Conservation (phyloP, 1,284 basidiomycete species). For the Puccinia hordei region DNA sequence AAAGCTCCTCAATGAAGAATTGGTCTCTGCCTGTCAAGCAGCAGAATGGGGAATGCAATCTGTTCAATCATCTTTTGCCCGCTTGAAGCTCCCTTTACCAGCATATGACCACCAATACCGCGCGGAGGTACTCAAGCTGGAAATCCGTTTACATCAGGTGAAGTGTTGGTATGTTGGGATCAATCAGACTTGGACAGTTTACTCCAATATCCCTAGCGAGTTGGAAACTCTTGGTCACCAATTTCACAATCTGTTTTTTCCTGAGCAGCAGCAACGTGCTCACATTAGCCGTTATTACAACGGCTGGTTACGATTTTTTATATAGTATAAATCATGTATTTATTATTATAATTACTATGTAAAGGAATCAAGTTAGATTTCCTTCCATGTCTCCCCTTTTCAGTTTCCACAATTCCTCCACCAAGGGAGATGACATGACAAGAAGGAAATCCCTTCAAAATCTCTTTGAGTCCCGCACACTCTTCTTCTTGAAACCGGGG, state of each 20-base stretch:
- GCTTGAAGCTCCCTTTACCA: conserved; percentile 3
- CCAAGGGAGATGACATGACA: conserved; percentile 86
- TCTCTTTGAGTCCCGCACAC: conserved; percentile 59
- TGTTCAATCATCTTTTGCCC: background rate
- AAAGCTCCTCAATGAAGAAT: conserved; percentile 6
- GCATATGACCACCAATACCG: background rate
- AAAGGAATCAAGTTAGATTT: no score
- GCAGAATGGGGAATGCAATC: conserved; percentile 20
- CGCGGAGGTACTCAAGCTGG: background rate
- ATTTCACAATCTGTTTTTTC: background rate
- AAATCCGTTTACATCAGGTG: background rate
- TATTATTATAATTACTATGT: no score
- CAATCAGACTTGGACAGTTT: background rate
- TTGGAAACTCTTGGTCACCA: background rate
- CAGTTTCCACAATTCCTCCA: conserved; percentile 89
- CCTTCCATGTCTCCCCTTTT: conserved; percentile 67
- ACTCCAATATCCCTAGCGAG: background rate
- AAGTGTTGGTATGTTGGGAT: background rate
- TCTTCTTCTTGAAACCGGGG: conserved; percentile 69
- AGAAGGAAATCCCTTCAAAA: conserved; percentile 58
- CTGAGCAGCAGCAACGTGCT: background rate
- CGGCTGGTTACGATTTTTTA: background rate
- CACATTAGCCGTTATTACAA: conserved; percentile 13
- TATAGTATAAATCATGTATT: no score
- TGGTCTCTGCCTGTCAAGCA: conserved; percentile 8